These are phyloP conservation scores for Phlegmacium glaucopus DNA, from an alignment of 768 basidiomycete species.

Conservation along the genomic window DNA sequence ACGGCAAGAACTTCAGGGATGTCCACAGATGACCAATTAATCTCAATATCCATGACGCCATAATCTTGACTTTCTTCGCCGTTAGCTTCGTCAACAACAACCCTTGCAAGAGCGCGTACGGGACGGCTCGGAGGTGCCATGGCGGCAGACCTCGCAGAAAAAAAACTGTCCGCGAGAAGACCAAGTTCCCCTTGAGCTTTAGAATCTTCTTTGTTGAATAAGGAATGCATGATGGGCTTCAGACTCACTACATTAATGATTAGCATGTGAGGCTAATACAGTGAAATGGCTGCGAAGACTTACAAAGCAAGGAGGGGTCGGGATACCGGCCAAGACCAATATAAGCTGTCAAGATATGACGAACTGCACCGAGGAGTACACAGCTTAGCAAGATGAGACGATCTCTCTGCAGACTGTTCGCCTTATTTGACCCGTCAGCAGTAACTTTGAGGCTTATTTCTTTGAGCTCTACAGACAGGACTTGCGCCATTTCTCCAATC, in stretches of 20 bases:
- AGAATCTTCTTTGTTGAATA: constrained; percentile 4
- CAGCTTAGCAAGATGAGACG: constrained; percentile 34
- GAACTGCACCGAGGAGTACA: constrained; percentile 54
- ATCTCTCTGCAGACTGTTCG: background rate
- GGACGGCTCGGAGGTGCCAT: constrained; percentile 43
- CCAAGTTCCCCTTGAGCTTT: constrained; percentile 6
- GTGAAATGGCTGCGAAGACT: background rate
- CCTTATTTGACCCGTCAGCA: constrained; percentile 4
- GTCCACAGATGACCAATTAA: constrained; percentile 56
- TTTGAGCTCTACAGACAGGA: constrained; percentile 53
- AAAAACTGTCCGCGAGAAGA: constrained; percentile 47
- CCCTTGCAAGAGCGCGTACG: constrained; percentile 18
- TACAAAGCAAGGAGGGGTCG: constrained; percentile 1
- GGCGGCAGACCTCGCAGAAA: constrained; percentile 50
- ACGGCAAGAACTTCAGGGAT: constrained; percentile 41
- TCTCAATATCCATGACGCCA: constrained; percentile 48
- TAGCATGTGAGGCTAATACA: background rate
- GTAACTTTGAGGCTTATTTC: background rate
- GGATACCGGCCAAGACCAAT: constrained; percentile 8
- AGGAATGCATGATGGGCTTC: constrained; percentile 11
- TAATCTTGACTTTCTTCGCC: constrained; percentile 79
- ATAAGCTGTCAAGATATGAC: constrained; percentile 43
- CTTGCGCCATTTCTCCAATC: constrained; percentile 56
- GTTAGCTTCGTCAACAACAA: constrained; percentile 25
- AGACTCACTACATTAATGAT: constrained; percentile 7